Evolutionary conservation across 176 grass and related monocot species (phyloP).

Genomic region (Oryza nivara): DNA sequence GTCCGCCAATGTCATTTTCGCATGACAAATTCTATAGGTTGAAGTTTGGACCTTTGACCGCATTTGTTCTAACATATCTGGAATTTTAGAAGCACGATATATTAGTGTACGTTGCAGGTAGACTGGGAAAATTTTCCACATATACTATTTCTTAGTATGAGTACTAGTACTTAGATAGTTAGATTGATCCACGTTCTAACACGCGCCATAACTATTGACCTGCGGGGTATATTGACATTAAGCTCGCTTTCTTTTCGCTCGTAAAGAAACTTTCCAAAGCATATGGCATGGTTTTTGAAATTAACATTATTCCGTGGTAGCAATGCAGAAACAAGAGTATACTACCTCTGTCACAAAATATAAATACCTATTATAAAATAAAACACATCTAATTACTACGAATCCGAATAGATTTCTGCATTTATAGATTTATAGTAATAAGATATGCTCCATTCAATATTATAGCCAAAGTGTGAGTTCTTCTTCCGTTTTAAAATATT

Average conservation of each 20-base stretch:
- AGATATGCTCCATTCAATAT: too few species aligned
- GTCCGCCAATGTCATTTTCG: background rate
- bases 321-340: background rate
- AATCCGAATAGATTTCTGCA: too few species aligned
- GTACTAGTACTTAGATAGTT: too few species aligned
- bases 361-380: too few species aligned
- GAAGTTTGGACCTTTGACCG: background rate
- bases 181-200: background rate
- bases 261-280: constrained; percentile 24
- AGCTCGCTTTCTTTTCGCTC: background rate
- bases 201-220: background rate
- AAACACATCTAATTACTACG: too few species aligned
- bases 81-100: background rate
- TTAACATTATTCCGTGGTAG: background rate
- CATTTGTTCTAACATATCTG: background rate
- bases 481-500: too few species aligned
- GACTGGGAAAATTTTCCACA: background rate
- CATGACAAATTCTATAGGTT: background rate
- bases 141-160: background rate
- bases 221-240: background rate
- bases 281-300: background rate
- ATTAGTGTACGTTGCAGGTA: background rate
- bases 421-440: too few species aligned
- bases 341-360: too few species aligned
- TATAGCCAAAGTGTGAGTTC: too few species aligned